Evolutionary conservation across 163 green algal species (phyloP), one percentile per base, ranked within the genome.

Genomic region (Volvox carteri): DNA sequence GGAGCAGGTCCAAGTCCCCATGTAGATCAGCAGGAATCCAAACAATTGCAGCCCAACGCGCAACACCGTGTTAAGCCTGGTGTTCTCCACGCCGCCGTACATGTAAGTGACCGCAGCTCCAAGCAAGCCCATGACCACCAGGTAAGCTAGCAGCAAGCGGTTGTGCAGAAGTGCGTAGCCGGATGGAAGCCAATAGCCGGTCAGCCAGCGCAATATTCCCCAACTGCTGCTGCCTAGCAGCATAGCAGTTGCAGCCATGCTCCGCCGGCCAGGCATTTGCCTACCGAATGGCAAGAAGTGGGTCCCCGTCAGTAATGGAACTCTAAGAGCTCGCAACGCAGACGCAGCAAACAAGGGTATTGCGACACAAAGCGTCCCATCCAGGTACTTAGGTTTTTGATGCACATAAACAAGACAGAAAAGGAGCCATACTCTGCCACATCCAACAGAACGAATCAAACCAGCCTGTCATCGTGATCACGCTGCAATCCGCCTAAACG

Each of bases 31-130:
- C 33, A 74, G 62, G 50, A 93, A 30, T 18, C 77, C 87, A 33
- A 73, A 54, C 37, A 90, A 46, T 35, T 88, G 90, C 77, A 93
- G 76, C 37, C 58, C 77, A 37, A 89, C 70, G 28, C 86, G 79
- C 41, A 93, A 87, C 0, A 93, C 30, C 0, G 70, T 92, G 72
- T 93, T 93, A 54, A 93, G 19, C 48, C 91, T 93, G 50, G 84
- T 46, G 90, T 91, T 92, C 8, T 68, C 76, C 7, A 67, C 50
- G 18, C 87, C 87, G 28, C 87, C 87, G 35, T 91, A 93, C 54
- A 91, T 50, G 56, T 93, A 93, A 11, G 90, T 92, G 28, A 90
- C 8, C 0, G 70, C 86, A 0, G 84, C 77, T 19, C 90, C 90
- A 33, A 90, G 0, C 54, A 86, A 19, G 0, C 70, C 78, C 16